These are phyloP conservation scores for Pisolithus microcarpus DNA, from an alignment of 768 basidiomycete species.

Conservation along the genomic window DNA sequence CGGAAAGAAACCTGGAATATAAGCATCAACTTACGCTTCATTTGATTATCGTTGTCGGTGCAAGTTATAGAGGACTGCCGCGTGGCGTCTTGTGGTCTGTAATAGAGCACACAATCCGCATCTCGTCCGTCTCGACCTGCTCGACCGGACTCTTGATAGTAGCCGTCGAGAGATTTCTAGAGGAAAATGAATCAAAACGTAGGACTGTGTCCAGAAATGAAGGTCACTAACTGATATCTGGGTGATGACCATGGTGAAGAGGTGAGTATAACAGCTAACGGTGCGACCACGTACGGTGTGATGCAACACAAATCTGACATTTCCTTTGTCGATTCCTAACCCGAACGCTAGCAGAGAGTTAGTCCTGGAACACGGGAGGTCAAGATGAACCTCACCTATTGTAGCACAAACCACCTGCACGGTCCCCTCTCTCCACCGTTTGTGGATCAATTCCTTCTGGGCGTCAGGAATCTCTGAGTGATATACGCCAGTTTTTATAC, in stretches of 20 bases:
- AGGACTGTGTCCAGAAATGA: background rate
- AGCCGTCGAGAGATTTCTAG: conserved; percentile 84
- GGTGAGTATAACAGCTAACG: background rate
- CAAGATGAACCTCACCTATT: conserved; percentile 43
- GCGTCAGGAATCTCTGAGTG: conserved; percentile 62
- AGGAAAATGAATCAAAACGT: background rate
- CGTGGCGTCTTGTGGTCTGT: conserved; percentile 68
- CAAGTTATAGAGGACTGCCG: conserved; percentile 54
- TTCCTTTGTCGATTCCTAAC: conserved; percentile 85
- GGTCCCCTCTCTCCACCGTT: conserved; percentile 64
- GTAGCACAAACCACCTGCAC: conserved; percentile 90
- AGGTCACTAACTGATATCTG: conserved; percentile 37
- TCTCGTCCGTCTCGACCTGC: conserved; percentile 88
- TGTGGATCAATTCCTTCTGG: conserved; percentile 70
- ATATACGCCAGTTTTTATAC: conserved; percentile 76
- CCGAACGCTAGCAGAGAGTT: conserved; percentile 57
- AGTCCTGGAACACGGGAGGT: background rate
- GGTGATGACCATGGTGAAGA: background rate
- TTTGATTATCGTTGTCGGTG: conserved; percentile 47
- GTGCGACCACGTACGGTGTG: conserved; percentile 60
- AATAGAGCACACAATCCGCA: conserved; percentile 84
- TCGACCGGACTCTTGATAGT: conserved; percentile 92
- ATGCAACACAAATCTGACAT: conserved; percentile 85
- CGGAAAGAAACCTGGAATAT: background rate
- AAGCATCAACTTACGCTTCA: conserved; percentile 47